A percentile compares a stretch with the other conserved stretches of the same genome.
These are phyloP conservation scores for Cylindrotheca fusiformis DNA, from an alignment of 108 stramenopile genomes.

Conservation along the genomic window DNA sequence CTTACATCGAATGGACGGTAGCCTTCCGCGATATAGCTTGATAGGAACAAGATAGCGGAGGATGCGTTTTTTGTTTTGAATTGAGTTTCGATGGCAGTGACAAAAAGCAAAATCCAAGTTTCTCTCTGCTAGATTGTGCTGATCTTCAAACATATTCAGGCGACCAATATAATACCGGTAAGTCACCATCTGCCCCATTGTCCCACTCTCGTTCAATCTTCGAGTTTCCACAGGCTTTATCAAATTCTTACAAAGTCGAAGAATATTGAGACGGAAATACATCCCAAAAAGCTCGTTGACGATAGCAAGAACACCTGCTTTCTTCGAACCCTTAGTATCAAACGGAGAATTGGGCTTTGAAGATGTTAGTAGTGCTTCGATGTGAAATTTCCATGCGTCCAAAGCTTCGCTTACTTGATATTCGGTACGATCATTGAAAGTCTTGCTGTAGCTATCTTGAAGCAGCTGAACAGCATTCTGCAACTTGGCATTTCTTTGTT, in stretches of 20 bases:
- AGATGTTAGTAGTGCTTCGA: background rate
- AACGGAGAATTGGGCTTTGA: constrained; percentile 27
- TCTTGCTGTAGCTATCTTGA: constrained; percentile 79
- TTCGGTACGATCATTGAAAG: constrained; percentile 84
- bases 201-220: constrained; percentile 64
- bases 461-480: constrained; percentile 75
- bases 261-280: constrained; percentile 92
- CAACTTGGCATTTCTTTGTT: constrained; percentile 50
- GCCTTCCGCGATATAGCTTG: constrained; percentile 81
- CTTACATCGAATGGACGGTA: constrained; percentile 73
- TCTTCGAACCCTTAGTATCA: constrained; percentile 69
- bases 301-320: constrained; percentile 79
- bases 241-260: constrained; percentile 91
- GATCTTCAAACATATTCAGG: constrained; percentile 94
- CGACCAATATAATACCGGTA: constrained; percentile 91
- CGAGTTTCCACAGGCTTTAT: constrained; percentile 76
- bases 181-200: constrained; percentile 87
- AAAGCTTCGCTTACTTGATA: constrained; percentile 31
- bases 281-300: constrained; percentile 91
- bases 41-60: constrained; percentile 91
- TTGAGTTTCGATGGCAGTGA: constrained; percentile 71
- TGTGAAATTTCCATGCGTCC: background rate
- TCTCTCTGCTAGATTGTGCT: constrained; percentile 82
- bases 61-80: constrained; percentile 82
- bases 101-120: constrained; percentile 84